A percentile compares a stretch with the other conserved stretches of the same genome.
These are phyloP conservation scores for Collybia sp. DNA, from an alignment of 768 basidiomycete genomes.

Conservation along the genomic window DNA sequence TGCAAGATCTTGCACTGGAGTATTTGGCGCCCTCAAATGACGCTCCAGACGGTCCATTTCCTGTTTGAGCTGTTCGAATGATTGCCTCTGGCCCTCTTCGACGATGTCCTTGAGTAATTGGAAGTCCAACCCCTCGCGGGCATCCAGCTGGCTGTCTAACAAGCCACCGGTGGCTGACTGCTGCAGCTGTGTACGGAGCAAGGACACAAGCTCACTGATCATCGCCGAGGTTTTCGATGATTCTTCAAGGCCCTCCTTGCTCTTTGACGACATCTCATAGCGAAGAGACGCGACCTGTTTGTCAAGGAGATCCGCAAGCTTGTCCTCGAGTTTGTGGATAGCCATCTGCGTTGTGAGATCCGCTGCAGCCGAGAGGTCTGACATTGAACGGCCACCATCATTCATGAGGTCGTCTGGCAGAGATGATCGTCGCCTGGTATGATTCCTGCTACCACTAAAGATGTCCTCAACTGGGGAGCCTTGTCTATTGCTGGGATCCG, in stretches of 20 bases:
- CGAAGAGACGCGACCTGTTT: constrained; percentile 51
- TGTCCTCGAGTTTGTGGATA: constrained; percentile 54
- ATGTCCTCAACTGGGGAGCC: constrained; percentile 29
- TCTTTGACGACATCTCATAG: constrained; percentile 23
- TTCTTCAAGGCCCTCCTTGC: constrained; percentile 17
- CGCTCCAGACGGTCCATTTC: constrained; percentile 53
- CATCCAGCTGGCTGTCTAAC: constrained; percentile 66
- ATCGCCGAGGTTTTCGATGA: constrained; percentile 50
- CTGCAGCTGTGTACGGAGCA: constrained; percentile 66
- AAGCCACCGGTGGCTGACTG: constrained; percentile 52
- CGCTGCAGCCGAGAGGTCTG: constrained; percentile 33
- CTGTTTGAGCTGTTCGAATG: constrained; percentile 49
- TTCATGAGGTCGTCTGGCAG: constrained; percentile 51
- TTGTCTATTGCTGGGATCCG: constrained; percentile 43
- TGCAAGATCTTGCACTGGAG: constrained; percentile 25
- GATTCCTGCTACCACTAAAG: constrained; percentile 24
- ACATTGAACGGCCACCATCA: constrained; percentile 37
- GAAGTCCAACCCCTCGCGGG: constrained; percentile 74
- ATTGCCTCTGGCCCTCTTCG: constrained; percentile 61
- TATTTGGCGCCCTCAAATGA: constrained; percentile 27
- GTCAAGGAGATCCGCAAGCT: constrained; percentile 59
- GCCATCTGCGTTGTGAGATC: constrained; percentile 56
- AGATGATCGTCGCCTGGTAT: constrained; percentile 51
- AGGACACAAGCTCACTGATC: constrained; percentile 60
- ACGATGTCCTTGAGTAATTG: constrained; percentile 69